Base-by-base conservation (phyloP, 495 filamentous ascomycete species). In the Usnea hakonensis region DNA sequence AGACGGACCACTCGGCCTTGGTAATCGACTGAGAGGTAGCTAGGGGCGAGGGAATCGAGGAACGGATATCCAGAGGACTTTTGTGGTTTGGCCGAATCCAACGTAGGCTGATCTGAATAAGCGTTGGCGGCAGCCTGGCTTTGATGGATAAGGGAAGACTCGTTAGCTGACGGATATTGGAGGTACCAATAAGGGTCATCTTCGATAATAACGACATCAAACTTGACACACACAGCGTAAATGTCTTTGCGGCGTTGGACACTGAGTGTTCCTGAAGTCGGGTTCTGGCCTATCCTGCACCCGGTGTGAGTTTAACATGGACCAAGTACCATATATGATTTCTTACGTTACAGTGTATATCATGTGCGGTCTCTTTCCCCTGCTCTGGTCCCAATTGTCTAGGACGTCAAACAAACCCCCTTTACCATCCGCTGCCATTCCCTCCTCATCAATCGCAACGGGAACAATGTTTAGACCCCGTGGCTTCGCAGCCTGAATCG, bases 161-260 rank as follows among this genome's bases (percentile, higher is more conserved):
- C 32, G n/a, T 64, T 64, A n/a, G 64, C 64, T 3, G 87, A 89
- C 3, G 90, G 90, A 66, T 83, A 96, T 69, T 96, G 93, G 16
- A 97, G 81, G 69, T 94, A 93, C 90, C 91, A 97, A 75, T 97
- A 97, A 3, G 93, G 93, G 60, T 95, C 91, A 70, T 97, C 93
- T 74, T 97, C 93, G 65, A 95, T 76, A 64, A 97, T 96, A 68
- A 96, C 83, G 61, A 97, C 84, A 72, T 97, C 91, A 73, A 90
- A 94, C 67, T 84, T 83, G 66, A 83, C 83, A 76, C 90, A 96
- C 40, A 96, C 71, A 10, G 78, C 80, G 72, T 96, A 96, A 52
- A 96, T 81, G 55, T 89, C 85, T 63, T 82, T 87, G 59, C 89
- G 81, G 38, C 93, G 85, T 62, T 85, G 73, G 5, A 92, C 64